A percentile compares a stretch with the other conserved stretches of the same genome.
These are phyloP conservation scores for Cardiospermum halicacabum DNA, from an alignment of 345 rosid species.

Conservation along the genomic window DNA sequence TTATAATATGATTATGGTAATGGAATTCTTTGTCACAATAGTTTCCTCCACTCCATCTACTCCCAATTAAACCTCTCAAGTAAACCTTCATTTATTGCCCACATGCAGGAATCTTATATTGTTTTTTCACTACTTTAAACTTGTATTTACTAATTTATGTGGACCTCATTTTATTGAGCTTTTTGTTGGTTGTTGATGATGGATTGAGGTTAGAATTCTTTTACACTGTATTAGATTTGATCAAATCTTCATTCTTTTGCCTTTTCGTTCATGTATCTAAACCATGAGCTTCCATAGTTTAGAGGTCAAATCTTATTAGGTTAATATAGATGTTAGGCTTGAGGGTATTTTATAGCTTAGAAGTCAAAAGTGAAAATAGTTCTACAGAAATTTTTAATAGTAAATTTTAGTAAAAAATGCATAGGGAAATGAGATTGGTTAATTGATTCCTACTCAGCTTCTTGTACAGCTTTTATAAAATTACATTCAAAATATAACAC, in stretches of 20 bases:
- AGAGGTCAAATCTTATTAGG: too few relatives aligned
- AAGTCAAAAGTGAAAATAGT: too few relatives aligned
- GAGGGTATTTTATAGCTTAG: too few relatives aligned
- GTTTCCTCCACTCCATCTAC: conserved; percentile 28
- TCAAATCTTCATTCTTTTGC: background rate
- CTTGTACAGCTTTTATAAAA: background rate
- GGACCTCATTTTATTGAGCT: conserved; percentile 17
- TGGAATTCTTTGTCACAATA: conserved; percentile 36
- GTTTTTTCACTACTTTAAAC: conserved; percentile 10
- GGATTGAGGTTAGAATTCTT: background rate
- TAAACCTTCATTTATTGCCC: background rate
- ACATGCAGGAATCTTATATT: background rate
- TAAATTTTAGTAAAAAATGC: too few relatives aligned
- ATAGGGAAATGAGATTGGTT: background rate
- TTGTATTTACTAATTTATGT: conserved; percentile 4
- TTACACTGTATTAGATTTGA: background rate
- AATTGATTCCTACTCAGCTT: conserved; percentile 5
- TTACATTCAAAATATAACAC: background rate
- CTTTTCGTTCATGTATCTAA: too few relatives aligned
- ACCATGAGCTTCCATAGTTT: too few relatives aligned
- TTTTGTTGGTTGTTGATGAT: background rate
- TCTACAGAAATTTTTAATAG: too few relatives aligned
- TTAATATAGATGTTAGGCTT: too few relatives aligned
- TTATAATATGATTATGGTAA: conserved; percentile 31
- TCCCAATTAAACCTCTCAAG: background rate